Evolutionary conservation across 192 early-diverging fungal genomes (phyloP), one percentile per base, ranked within the genome.

Genomic region (Backusella westeae): DNA sequence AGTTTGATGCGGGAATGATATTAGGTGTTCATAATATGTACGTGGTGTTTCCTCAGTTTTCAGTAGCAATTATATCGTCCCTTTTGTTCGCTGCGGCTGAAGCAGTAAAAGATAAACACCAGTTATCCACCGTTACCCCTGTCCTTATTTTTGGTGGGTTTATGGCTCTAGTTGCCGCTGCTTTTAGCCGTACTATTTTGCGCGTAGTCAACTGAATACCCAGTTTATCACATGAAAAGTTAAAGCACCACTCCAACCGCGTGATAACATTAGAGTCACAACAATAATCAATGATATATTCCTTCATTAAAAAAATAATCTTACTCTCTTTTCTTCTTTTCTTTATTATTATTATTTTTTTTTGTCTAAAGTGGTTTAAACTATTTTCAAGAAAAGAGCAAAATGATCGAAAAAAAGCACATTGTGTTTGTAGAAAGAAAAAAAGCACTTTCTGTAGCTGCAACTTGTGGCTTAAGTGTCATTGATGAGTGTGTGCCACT

Each of bases 21-120:
- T 83, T 97, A 38, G 97, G 96, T 8, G 93, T 97, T 29, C 95
- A 96, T 85, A 99, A 99, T 81, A 92, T 97, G 76, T 97, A 94
- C 77, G 92, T 97, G 42, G 94, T 96, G 8, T 73, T 96, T 49
- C 97, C 97, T n/a, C 97, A 99, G 81, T 95, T 99, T 80, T 79
- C 91, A 6, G 89, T 90, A 12, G 93, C 94, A 0, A 83, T 95
- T 39, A 78, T 94, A 36, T 90, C 90, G 68, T 88, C 90, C 72
- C 74, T 94, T 19, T 80, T 97, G 17, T 95, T 97, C 81, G 88
- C 83, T 15, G 39, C 77, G 0, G 59, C 52, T 3, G 69, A 73
- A 9, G 29, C 80, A 12, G 73, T 74, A 0, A 34, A 80, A 0
- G 86, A 67, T 29, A 46, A 75, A 32, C 73, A 78, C 34, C 42